Conservation (phyloP, 2,329 filamentous ascomycete genomes). For the Pseudogymnoascus sp. region DNA sequence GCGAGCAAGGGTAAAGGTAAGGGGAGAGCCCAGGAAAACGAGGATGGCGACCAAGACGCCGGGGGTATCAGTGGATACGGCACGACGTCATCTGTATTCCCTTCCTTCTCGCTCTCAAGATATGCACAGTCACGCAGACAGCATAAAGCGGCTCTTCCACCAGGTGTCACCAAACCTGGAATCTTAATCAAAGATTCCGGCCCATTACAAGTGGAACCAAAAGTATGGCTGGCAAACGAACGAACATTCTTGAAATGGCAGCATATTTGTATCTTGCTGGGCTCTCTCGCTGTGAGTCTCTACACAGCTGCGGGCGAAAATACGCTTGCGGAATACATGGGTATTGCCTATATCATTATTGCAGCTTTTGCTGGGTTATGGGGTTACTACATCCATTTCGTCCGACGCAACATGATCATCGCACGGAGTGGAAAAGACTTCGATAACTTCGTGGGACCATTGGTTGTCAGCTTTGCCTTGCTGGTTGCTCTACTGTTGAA, state of each 20-base stretch:
- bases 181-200: conserved; percentile 93
- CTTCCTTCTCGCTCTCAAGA: conserved; percentile 73
- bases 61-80: conserved; percentile 38
- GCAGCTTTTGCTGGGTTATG: conserved; percentile 77
- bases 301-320: conserved; percentile 84
- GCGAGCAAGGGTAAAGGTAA: conserved; percentile 23
- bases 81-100: conserved; percentile 65
- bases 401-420: conserved; percentile 68
- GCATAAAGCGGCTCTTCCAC: conserved; percentile 56
- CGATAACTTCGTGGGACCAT: conserved; percentile 77
- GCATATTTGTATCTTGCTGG: conserved; percentile 83
- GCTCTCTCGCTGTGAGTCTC: conserved; percentile 71
- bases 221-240: conserved; percentile 98
- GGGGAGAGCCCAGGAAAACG: conserved; percentile 12
- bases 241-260: conserved; percentile 99
- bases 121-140: conserved; percentile 55
- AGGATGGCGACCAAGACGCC: conserved; percentile 30
- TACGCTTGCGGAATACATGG: conserved; percentile 66
- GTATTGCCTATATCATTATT: conserved; percentile 74
- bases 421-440: conserved; percentile 87
- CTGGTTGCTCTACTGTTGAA: conserved; percentile 75
- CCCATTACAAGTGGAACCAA: conserved; percentile 86
- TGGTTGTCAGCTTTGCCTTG: conserved; percentile 74
- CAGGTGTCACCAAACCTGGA: conserved; percentile 78
- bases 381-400: conserved; percentile 79